phyloP scores from a whole-genome alignment of 805 yeast species.

The Pichia gijzeniarum region DNA sequence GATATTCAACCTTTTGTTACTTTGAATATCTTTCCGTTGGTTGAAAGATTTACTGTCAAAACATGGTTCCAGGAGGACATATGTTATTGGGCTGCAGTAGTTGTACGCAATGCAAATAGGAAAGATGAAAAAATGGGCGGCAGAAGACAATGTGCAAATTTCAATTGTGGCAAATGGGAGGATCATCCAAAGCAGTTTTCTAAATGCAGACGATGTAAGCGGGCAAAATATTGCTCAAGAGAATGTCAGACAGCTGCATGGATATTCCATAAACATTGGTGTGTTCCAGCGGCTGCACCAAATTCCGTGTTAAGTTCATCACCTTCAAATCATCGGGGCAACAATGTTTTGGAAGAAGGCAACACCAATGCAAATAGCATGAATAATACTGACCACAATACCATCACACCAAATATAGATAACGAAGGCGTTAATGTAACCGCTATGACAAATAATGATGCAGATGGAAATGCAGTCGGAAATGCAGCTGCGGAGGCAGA shows the following conservation, averaged over 20 bases:
- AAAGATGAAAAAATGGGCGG: constrained; percentile 85
- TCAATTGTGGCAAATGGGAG: constrained; percentile 94
- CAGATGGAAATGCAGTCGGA: too few species aligned
- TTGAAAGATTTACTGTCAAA: constrained; percentile 78
- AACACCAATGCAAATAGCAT: too few species aligned
- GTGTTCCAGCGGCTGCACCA: constrained; percentile 36
- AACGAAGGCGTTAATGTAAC: too few species aligned
- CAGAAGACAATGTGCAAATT: constrained; percentile 89
- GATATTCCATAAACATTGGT: constrained; percentile 94
- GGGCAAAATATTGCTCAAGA: constrained; percentile 91
- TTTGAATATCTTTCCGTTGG: constrained; percentile 79
- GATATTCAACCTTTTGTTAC: constrained; percentile 37
- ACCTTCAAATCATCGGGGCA: background rate
- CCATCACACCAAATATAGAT: too few species aligned
- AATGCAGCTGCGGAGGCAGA: too few species aligned
- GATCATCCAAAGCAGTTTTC: constrained; percentile 85
- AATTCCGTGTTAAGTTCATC: background rate
- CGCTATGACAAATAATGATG: too few species aligned
- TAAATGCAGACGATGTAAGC: constrained; percentile 87
- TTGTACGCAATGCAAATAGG: constrained; percentile 92
- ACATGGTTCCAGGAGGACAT: constrained; percentile 65
- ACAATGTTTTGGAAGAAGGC: background rate
- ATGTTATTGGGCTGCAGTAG: constrained; percentile 96
- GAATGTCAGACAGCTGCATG: constrained; percentile 90
- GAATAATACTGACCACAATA: too few species aligned